Evolutionary conservation across 768 basidiomycete species (phyloP), one percentile per base, ranked within the genome.

Genomic region (Amanita thiersii): DNA sequence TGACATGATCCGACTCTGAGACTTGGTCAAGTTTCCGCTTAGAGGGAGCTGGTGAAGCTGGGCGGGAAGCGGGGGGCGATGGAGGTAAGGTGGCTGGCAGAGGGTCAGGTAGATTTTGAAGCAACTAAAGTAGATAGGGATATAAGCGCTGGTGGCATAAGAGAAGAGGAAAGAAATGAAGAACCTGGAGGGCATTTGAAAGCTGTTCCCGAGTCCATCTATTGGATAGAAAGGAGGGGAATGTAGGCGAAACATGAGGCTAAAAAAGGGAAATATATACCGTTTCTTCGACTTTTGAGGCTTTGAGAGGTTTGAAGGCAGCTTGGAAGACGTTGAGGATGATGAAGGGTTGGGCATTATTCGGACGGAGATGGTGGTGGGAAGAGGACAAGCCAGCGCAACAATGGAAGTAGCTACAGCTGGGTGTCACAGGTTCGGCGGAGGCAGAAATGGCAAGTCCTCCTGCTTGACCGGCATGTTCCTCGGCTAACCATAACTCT

Each of bases 191-290:
- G 52, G 64, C 64, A 48, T 54, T 64, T 53, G 70, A 66, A 43
- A 77, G 64, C 54, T 72, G 64, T 48, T 72, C 68, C 46, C 66
- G 63, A 42, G 68, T 62, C 68, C 69, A 73, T 61, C 62, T 68
- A 52, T 69, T 75, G 60, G 47, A 47, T 29, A 37, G 45, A 47
- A 47, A 47, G 44, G 43, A 37, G 34, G 24, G 45, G 37, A 46
- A 34, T 45, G 45, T 47, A 51, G 53, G 49, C 50, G 53, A 44
- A 46, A 25, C 46, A 45, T 37, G 39, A 50, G 46, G 48, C 50
- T n/a, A n/a, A 41, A 52, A 39, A 21, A 14, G 46, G 37, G 44
- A 44, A 31, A 29, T 26, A 43, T 39, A 45, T 50, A 69, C 68
- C 68, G 66, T 58, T 59, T 65, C 52, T 53, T 61, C 37, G 37